These are phyloP conservation scores for Akanthomyces uredinophilus DNA, from an alignment of 2,329 filamentous ascomycete species.

Conservation along the genomic window DNA sequence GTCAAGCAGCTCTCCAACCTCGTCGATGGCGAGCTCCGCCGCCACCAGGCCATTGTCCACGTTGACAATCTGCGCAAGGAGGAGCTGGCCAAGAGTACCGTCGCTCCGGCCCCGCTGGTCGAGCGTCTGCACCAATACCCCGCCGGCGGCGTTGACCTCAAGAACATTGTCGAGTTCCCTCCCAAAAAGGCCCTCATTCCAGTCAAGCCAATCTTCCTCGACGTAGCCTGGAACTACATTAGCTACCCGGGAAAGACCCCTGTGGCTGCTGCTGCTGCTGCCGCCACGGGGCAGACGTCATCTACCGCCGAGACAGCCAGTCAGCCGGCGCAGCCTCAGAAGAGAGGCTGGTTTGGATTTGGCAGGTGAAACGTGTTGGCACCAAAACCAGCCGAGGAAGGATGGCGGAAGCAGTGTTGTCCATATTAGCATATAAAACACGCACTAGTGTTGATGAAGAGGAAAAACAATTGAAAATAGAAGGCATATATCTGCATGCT, in stretches of 20 bases:
- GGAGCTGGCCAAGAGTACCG: conserved; percentile 36
- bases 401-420: neutral
- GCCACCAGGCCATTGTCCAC: conserved; percentile 80
- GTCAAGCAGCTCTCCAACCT: conserved; percentile 54
- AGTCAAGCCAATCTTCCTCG: conserved; percentile 91
- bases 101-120: conserved; percentile 52
- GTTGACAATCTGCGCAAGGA: conserved; percentile 60
- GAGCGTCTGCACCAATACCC: conserved; percentile 75
- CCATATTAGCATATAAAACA: conserved; percentile 1
- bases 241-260: conserved; percentile 68
- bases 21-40: conserved; percentile 67
- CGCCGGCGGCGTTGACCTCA: conserved; percentile 62
- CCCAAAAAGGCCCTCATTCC: conserved; percentile 78
- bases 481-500: neutral
- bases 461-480: neutral
- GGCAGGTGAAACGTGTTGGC: conserved; percentile 38
- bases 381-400: neutral
- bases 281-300: conserved; percentile 13
- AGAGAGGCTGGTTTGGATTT: conserved; percentile 76
- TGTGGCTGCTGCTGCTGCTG: conserved; percentile 24
- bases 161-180: conserved; percentile 80
- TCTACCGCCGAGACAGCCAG: conserved; percentile 20
- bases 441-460: neutral
- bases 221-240: conserved; percentile 97
- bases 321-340: conserved; percentile 43